Conservation (phyloP, 352 stramenopile species). For the Blastocystis sp. region DNA sequence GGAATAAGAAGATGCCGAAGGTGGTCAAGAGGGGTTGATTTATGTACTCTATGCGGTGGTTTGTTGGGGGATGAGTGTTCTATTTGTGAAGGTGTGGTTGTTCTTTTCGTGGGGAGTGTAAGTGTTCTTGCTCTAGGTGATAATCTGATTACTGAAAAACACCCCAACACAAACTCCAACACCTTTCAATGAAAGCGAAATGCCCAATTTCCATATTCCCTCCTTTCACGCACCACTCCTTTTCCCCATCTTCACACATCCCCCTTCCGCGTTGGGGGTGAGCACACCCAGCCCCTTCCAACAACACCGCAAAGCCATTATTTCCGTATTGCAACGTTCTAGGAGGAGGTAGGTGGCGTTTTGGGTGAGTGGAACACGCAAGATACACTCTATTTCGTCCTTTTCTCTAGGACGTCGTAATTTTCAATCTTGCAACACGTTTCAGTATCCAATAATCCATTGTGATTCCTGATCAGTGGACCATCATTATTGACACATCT, state of each 20-base stretch:
- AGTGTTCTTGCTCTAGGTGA: constrained; percentile 3
- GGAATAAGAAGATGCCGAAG: constrained; percentile 96
- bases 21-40: constrained; percentile 54
- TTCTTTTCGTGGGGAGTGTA: not conserved
- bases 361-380: not conserved
- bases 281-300: not conserved
- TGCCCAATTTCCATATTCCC: too few species aligned
- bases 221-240: too few species aligned
- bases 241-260: too few species aligned
- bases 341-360: not conserved
- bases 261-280: not conserved
- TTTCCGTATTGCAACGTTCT: not conserved
- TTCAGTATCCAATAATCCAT: constrained; percentile 35
- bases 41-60: not conserved
- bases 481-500: constrained; percentile 55
- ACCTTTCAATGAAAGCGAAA: too few species aligned
- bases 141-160: not conserved
- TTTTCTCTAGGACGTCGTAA: constrained; percentile 41
- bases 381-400: constrained; percentile 69
- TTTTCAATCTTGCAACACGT: constrained; percentile 68
- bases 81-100: constrained; percentile 11
- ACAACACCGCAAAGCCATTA: not conserved
- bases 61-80: too few species aligned
- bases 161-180: too few species aligned
- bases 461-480: constrained; percentile 38